phyloP scores from a whole-genome alignment of 2,329 filamentous ascomycete genomes.

The Paramyrothecium sp. region DNA sequence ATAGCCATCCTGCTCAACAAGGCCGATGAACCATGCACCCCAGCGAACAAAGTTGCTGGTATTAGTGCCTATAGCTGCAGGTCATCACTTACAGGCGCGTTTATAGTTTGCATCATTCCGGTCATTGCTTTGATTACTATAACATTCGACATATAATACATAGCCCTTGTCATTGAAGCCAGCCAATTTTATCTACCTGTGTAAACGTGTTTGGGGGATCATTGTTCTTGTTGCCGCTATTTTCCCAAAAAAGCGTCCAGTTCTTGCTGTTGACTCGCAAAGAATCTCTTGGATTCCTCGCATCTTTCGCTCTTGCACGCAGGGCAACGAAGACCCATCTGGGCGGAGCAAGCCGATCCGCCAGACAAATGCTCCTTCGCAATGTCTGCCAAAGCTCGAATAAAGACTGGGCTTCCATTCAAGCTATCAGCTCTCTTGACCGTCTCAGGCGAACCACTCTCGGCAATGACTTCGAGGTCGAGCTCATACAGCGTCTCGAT shows the following conservation, averaged over 20 bases:
- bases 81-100: too few relatives aligned
- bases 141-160: too few relatives aligned
- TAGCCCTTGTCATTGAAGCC: too few relatives aligned
- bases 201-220: too few relatives aligned
- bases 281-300: slow-evolving; percentile 71
- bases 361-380: slow-evolving; percentile 76
- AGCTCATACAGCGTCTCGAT: slow-evolving; percentile 96
- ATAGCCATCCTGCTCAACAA: too few relatives aligned
- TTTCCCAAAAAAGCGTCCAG: slow-evolving; percentile 16
- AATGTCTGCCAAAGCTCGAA: slow-evolving; percentile 83
- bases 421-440: slow-evolving; percentile 90
- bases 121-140: too few relatives aligned
- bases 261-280: slow-evolving; percentile 40
- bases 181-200: too few relatives aligned
- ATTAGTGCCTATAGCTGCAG: too few relatives aligned
- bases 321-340: slow-evolving; percentile 90
- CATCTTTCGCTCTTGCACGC: slow-evolving; percentile 91
- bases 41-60: too few relatives aligned
- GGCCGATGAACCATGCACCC: too few relatives aligned
- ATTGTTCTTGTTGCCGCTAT: background rate
- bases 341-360: slow-evolving; percentile 67
- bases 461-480: slow-evolving; percentile 91
- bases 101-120: too few relatives aligned
- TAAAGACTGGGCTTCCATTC: slow-evolving; percentile 89
- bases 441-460: slow-evolving; percentile 72